phyloP scores from a whole-genome alignment of 208 protist species.

The Acanthamoeba divionensis region DNA sequence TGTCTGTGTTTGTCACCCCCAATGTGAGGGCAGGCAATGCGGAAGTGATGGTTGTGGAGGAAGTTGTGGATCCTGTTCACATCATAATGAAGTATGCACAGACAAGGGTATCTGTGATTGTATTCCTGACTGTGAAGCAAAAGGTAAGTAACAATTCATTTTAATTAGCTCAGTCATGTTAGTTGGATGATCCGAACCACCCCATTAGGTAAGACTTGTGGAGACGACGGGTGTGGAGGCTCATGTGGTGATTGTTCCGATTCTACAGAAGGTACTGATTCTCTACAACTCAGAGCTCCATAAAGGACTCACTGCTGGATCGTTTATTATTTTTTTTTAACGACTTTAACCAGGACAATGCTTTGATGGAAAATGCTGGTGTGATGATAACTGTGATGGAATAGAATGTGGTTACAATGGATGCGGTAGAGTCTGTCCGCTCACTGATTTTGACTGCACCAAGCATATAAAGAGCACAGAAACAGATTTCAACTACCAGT shows the following conservation, averaged over 20 bases:
- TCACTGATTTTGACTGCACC: constrained; percentile 25
- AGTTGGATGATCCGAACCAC: no score
- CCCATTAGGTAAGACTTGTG: not conserved
- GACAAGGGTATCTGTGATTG: not conserved
- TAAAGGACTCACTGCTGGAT: no score
- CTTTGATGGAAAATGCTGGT: constrained; percentile 27
- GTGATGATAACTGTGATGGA: not conserved
- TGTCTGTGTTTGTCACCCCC: not conserved
- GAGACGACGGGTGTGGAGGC: not conserved
- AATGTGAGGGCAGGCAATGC: constrained; percentile 7
- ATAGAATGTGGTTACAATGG: constrained; percentile 35
- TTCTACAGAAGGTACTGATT: not conserved
- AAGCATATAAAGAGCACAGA: not conserved
- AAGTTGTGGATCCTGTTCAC: not conserved
- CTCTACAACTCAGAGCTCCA: no score
- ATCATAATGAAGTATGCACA: not conserved
- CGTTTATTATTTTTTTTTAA: not conserved
- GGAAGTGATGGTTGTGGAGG: constrained; percentile 8
- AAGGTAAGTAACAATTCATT: no score
- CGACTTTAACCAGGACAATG: not conserved
- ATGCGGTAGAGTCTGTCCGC: not conserved
- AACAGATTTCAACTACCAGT: not conserved
- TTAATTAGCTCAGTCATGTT: no score
- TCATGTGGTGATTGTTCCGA: constrained; percentile 40
- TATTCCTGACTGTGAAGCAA: constrained; percentile 22